phyloP scores from a whole-genome alignment of 768 basidiomycete species.

The Tricholoma sp. region DNA sequence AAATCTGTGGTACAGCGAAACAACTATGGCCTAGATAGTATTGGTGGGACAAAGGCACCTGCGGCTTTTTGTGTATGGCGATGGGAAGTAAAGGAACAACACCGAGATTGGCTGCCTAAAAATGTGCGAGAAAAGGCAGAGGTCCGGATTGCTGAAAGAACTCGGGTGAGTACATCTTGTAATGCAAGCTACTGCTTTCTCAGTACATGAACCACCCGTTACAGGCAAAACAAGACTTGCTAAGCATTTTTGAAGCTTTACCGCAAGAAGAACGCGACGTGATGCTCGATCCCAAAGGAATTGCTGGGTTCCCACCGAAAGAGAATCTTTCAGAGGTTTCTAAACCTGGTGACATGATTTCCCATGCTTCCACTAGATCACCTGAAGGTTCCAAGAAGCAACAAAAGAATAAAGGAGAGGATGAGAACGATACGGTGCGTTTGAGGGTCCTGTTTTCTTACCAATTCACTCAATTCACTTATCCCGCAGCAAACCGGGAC shows the following conservation, averaged over 20 bases:
- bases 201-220: conserved; percentile 2
- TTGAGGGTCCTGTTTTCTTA: background rate
- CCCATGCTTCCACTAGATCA: conserved; percentile 19
- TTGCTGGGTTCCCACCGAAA: conserved; percentile 29
- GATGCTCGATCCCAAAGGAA: conserved; percentile 50
- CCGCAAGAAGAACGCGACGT: conserved; percentile 50
- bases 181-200: background rate
- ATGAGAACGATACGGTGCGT: conserved; percentile 39
- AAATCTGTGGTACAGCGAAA: conserved; percentile 56
- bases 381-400: conserved; percentile 26
- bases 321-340: conserved; percentile 20
- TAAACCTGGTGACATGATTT: conserved; percentile 18
- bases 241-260: conserved; percentile 49
- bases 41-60: conserved; percentile 46
- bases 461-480: background rate
- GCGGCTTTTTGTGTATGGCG: conserved; percentile 73
- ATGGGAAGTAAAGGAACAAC: conserved; percentile 73
- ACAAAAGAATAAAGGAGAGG: conserved; percentile 28
- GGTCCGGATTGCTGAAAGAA: conserved; percentile 55
- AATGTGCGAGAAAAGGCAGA: conserved; percentile 59
- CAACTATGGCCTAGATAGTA: conserved; percentile 75
- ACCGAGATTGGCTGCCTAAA: conserved; percentile 62
- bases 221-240: conserved; percentile 58
- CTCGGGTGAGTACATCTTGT: conserved; percentile 42
- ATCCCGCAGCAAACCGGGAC: conserved; percentile 6